phyloP scores from a whole-genome alignment of 164 flowering plant genomes.

The Vitis labrusca region DNA sequence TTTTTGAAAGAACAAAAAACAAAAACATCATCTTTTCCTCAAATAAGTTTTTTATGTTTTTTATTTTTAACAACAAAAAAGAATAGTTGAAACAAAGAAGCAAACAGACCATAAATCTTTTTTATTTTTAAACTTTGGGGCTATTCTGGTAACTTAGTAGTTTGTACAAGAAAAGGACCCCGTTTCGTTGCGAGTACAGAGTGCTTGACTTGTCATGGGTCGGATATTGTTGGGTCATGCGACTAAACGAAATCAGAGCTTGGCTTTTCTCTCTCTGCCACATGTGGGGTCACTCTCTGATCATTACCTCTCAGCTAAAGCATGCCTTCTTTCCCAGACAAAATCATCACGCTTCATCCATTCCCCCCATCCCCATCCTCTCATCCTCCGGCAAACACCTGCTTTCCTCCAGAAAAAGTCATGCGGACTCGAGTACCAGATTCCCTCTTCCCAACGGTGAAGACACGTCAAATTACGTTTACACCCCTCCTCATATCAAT shows the following conservation, averaged over 20 bases:
- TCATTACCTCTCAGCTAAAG: neutral
- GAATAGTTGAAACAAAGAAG: too few species aligned
- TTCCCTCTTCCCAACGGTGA: neutral
- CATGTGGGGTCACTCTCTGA: conserved; percentile 25
- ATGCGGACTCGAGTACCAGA: conserved; percentile 3
- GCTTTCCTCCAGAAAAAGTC: neutral
- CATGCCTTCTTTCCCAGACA: conserved; percentile 13
- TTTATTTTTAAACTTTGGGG: too few species aligned
- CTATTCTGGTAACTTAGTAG: too few species aligned
- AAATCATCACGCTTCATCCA: neutral
- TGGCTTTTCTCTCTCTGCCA: neutral
- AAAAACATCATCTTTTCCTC: too few species aligned
- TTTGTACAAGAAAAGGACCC: too few species aligned
- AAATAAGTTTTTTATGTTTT: too few species aligned
- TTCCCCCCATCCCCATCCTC: neutral
- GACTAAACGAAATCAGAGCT: too few species aligned
- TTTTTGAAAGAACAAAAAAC: too few species aligned
- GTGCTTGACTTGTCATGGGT: neutral
- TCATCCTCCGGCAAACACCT: conserved; percentile 1
- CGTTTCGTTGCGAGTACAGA: neutral
- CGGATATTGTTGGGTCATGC: too few species aligned
- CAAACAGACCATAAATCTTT: too few species aligned
- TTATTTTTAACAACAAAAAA: too few species aligned
- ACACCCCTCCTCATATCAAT: too few species aligned
- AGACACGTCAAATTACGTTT: neutral